A percentile compares a stretch with the other conserved stretches of the same genome.
Conservation (phyloP, 805 yeast species). For the Ogataea minuta region DNA sequence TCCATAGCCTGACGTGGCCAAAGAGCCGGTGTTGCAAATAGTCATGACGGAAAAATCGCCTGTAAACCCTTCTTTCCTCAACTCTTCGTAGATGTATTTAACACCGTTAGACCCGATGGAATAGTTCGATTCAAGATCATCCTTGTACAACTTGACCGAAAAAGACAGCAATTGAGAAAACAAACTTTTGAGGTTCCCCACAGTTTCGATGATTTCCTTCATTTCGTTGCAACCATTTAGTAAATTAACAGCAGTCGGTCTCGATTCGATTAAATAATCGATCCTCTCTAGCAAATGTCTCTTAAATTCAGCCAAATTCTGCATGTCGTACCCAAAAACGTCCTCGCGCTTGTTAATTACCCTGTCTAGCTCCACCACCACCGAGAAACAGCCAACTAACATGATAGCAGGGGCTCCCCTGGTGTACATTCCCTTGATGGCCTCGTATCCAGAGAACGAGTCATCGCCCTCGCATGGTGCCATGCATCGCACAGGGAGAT, state of each 20-base stretch:
- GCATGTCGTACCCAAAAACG: constrained; percentile 29
- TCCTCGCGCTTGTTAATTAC: constrained; percentile 28
- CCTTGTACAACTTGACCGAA: constrained; percentile 58
- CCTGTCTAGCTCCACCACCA: constrained; percentile 64
- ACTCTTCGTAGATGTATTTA: constrained; percentile 50
- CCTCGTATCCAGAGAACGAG: constrained; percentile 65
- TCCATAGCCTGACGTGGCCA: constrained; percentile 97
- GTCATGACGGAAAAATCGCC: constrained; percentile 83
- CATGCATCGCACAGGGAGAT: constrained; percentile 58
- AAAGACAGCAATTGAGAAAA: constrained; percentile 40
- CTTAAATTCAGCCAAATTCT: constrained; percentile 32
- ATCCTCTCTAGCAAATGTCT: constrained; percentile 45
- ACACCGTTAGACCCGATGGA: constrained; percentile 82
- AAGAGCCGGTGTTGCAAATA: constrained; percentile 93
- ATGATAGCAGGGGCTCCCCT: constrained; percentile 99
- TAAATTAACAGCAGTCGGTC: constrained; percentile 96
- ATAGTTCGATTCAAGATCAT: constrained; percentile 75
- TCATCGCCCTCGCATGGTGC: constrained; percentile 58
- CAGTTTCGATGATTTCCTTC: constrained; percentile 26
- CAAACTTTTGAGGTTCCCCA: constrained; percentile 24
- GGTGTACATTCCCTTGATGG: constrained; percentile 89
- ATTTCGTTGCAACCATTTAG: constrained; percentile 67
- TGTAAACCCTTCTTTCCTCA: constrained; percentile 45
- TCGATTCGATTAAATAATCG: constrained; percentile 65
- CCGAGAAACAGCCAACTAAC: constrained; percentile 83